These are phyloP conservation scores for Phyllosticta citrichinensis DNA, from an alignment of 2,329 filamentous ascomycete species.

Conservation along the genomic window DNA sequence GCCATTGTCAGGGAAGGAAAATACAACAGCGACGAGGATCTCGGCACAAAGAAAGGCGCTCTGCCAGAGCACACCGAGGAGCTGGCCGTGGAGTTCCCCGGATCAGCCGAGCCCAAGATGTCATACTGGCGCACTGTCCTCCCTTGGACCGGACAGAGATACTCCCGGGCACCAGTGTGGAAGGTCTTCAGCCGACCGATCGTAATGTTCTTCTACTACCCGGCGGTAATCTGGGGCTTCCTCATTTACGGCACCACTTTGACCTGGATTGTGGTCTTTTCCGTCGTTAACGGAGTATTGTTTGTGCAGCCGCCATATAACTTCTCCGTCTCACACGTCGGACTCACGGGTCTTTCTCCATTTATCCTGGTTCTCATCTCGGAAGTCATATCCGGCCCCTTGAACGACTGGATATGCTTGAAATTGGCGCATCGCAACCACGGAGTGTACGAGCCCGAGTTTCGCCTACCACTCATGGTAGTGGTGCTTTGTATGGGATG, in stretches of 20 bases:
- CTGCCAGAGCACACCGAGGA: slow-evolving; percentile 1
- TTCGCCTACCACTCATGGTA: slow-evolving; percentile 17
- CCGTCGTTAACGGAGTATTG: slow-evolving; percentile 37
- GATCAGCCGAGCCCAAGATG: slow-evolving; percentile 13
- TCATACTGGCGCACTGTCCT: slow-evolving; percentile 19
- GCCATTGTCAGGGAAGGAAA: slow-evolving; percentile 12
- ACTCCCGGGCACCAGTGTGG: slow-evolving; percentile 23
- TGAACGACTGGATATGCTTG: slow-evolving; percentile 35
- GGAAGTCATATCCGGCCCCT: slow-evolving; percentile 33
- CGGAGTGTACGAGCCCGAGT: slow-evolving; percentile 22
- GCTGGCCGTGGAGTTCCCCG: background rate
- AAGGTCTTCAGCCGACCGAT: slow-evolving; percentile 27
- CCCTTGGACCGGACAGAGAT: slow-evolving; percentile 21
- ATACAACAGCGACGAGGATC: slow-evolving; percentile 11
- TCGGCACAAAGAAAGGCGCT: slow-evolving; percentile 13
- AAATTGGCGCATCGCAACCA: slow-evolving; percentile 17
- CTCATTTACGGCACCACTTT: slow-evolving; percentile 35
- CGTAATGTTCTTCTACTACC: slow-evolving; percentile 26
- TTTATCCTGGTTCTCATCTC: slow-evolving; percentile 40
- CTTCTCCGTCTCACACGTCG: slow-evolving; percentile 40
- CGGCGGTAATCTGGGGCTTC: slow-evolving; percentile 29
- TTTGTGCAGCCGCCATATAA: slow-evolving; percentile 29
- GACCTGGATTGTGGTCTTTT: slow-evolving; percentile 34
- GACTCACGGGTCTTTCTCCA: slow-evolving; percentile 42
- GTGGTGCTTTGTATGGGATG: slow-evolving; percentile 27